These are phyloP conservation scores for Fusarium devonianum DNA, from an alignment of 2,329 filamentous ascomycete species.

Conservation along the genomic window DNA sequence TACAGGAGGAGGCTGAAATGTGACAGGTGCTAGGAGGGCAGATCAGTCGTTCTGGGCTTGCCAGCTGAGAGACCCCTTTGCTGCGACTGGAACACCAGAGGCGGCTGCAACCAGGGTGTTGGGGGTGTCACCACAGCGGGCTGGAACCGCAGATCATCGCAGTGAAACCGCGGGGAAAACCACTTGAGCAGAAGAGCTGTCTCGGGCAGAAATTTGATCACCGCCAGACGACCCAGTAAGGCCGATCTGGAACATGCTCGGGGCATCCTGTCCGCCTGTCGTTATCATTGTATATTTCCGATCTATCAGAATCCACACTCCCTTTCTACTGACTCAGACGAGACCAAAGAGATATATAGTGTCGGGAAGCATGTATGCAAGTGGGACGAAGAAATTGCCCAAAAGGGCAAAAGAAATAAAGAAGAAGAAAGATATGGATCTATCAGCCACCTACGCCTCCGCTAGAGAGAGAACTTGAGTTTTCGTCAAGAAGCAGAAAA, in stretches of 20 bases:
- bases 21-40: conserved; percentile 13
- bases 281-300: conserved; percentile 8
- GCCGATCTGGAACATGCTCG: conserved; percentile 8
- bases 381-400: conserved; percentile 6
- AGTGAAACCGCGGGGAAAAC: conserved; percentile 29
- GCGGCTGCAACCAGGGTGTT: neutral
- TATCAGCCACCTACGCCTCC: conserved; percentile 1
- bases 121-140: conserved; percentile 1
- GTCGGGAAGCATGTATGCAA: neutral
- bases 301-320: conserved; percentile 18
- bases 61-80: conserved; percentile 7
- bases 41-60: conserved; percentile 24
- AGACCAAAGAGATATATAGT: conserved; percentile 5
- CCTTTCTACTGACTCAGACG: conserved; percentile 8
- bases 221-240: conserved; percentile 10
- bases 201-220: conserved; percentile 19
- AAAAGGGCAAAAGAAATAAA: neutral
- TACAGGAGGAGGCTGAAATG: too few relatives aligned
- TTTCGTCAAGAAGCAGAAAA: conserved; percentile 13
- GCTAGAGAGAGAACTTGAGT: neutral
- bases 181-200: conserved; percentile 12
- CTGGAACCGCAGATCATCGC: conserved; percentile 27
- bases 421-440: neutral
- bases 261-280: conserved; percentile 6
- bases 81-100: conserved; percentile 20